Conservation (phyloP, 495 filamentous ascomycete genomes). For the Neurospora terricola region DNA sequence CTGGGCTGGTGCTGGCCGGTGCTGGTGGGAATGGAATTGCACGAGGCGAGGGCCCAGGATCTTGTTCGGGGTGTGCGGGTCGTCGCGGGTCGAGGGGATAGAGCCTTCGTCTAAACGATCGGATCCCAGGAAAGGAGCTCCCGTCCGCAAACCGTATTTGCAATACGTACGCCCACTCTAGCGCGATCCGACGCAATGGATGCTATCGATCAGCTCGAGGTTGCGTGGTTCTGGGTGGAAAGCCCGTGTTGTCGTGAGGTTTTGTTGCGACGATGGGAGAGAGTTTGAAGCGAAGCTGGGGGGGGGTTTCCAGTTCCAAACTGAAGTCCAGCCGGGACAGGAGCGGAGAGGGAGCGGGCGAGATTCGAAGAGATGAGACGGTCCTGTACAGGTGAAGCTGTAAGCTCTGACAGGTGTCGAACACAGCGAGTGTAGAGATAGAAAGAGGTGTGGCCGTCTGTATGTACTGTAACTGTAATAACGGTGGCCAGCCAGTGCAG, state of each 20-base stretch:
- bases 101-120: background rate
- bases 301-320: background rate
- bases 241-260: background rate
- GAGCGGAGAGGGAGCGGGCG: background rate
- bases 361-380: background rate
- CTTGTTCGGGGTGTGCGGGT: conserved; percentile 14
- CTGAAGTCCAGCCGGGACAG: background rate
- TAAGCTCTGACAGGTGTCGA: background rate
- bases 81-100: background rate
- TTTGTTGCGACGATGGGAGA: conserved; percentile 2
- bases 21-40: background rate
- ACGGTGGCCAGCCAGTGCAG: background rate
- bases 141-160: background rate
- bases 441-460: background rate
- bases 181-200: conserved; percentile 14
- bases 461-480: background rate
- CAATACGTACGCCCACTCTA: conserved; percentile 3
- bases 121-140: background rate
- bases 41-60: conserved; percentile 8
- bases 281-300: background rate
- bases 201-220: conserved; percentile 7
- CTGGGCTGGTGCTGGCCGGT: background rate
- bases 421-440: background rate
- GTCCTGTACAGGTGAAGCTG: background rate
- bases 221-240: conserved; percentile 4